Evolutionary conservation across 2,329 filamentous ascomycete species (phyloP).

Genomic region (Dactylellina drechsleri): DNA sequence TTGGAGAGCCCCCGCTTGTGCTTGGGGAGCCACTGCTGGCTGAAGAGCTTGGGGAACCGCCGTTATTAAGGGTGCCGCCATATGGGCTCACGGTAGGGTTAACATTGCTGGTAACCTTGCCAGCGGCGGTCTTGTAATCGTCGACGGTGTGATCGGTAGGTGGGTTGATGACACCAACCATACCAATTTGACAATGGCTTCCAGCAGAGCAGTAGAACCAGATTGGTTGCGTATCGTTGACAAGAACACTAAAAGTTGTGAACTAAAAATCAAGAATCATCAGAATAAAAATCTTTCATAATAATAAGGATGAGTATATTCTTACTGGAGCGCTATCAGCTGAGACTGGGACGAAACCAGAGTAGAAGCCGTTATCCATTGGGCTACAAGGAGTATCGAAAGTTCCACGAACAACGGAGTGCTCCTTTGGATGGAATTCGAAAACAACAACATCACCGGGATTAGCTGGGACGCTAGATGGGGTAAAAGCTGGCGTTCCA

Average conservation of each 20-base stretch:
- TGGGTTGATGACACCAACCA: slow-evolving; percentile 80
- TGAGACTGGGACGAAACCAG: slow-evolving; percentile 73
- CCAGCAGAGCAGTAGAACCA: slow-evolving; percentile 82
- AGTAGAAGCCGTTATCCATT: slow-evolving; percentile 69
- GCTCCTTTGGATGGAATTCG: slow-evolving; percentile 66
- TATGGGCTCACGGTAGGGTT: slow-evolving; percentile 60
- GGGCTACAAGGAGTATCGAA: slow-evolving; percentile 77
- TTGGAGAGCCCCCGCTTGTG: not conserved
- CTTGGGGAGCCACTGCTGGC: not conserved
- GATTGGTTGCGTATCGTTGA: slow-evolving; percentile 75
- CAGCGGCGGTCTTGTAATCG: slow-evolving; percentile 60
- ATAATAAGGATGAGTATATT: slow-evolving; percentile 60
- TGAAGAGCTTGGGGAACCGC: not conserved
- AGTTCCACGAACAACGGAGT: slow-evolving; percentile 80
- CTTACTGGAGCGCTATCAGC: slow-evolving; percentile 65
- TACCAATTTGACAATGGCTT: slow-evolving; percentile 78
- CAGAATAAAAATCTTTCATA: not conserved
- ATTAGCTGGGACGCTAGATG: slow-evolving; percentile 4
- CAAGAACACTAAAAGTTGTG: slow-evolving; percentile 73
- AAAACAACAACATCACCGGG: slow-evolving; percentile 21
- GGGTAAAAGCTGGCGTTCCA: slow-evolving; percentile 22
- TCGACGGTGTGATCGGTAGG: slow-evolving; percentile 50
- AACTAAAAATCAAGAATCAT: slow-evolving; percentile 5
- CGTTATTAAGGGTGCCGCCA: not conserved
- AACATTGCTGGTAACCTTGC: slow-evolving; percentile 62